phyloP scores from a whole-genome alignment of 1,139 yeast species.

The Hemisphaericaspora xylanilytica region DNA sequence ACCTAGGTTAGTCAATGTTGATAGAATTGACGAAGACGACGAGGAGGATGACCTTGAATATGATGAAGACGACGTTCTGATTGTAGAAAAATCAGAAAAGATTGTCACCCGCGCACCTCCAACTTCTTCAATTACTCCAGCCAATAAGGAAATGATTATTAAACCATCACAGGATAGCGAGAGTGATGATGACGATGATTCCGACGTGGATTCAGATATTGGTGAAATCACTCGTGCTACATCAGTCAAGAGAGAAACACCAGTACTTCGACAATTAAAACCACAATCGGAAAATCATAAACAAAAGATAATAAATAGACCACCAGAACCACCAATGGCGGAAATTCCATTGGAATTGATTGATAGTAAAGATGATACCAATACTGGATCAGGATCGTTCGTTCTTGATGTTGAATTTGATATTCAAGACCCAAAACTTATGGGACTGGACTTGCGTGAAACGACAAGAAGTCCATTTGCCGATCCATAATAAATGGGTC shows the following conservation, averaged over 20 bases:
- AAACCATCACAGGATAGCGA: constrained; percentile 14
- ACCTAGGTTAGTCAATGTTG: constrained; percentile 62
- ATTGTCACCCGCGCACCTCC: neutral
- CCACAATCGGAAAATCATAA: neutral
- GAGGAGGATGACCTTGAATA: constrained; percentile 36
- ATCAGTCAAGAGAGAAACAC: constrained; percentile 24
- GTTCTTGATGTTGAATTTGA: constrained; percentile 39
- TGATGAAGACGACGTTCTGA: constrained; percentile 13
- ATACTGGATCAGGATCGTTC: constrained; percentile 25
- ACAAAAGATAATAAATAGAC: neutral
- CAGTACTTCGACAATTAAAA: neutral
- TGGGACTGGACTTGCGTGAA: neutral
- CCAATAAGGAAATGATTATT: constrained; percentile 8
- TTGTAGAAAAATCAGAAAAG: constrained; percentile 1
- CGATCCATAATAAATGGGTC: neutral
- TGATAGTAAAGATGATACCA: constrained; percentile 10
- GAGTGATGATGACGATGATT: constrained; percentile 33
- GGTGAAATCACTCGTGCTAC: constrained; percentile 49
- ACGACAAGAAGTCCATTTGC: constrained; percentile 1
- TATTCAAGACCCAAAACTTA: constrained; percentile 3
- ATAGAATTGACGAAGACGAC: constrained; percentile 49
- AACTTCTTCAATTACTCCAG: constrained; percentile 6
- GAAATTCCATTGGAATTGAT: constrained; percentile 6
- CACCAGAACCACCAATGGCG: neutral
- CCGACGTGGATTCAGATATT: constrained; percentile 48